phyloP scores from a whole-genome alignment of 2,329 filamentous ascomycete genomes.

The Ophiostoma angusticollis region DNA sequence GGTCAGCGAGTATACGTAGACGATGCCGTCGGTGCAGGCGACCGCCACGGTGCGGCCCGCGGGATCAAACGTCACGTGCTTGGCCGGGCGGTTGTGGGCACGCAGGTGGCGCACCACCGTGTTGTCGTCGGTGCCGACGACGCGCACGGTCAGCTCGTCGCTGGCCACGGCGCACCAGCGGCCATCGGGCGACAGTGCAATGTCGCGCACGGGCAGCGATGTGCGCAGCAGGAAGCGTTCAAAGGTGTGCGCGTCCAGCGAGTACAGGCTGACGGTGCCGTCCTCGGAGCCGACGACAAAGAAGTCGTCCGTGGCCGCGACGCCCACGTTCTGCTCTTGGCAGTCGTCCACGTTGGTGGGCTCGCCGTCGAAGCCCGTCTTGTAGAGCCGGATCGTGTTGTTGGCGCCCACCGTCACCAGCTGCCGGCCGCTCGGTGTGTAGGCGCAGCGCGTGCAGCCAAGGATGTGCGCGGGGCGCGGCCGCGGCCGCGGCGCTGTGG shows the following conservation, averaged over 20 bases:
- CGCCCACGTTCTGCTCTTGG: constrained; percentile 69
- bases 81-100: constrained; percentile 77
- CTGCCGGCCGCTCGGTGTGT: constrained; percentile 77
- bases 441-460: constrained; percentile 75
- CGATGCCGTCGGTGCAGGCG: constrained; percentile 75
- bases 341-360: constrained; percentile 86
- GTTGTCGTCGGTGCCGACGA: constrained; percentile 73
- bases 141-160: constrained; percentile 83
- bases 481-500: constrained; percentile 36
- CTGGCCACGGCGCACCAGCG: constrained; percentile 93
- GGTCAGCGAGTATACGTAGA: constrained; percentile 80
- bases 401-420: constrained; percentile 88
- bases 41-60: constrained; percentile 63
- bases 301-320: constrained; percentile 64
- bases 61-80: constrained; percentile 80
- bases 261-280: constrained; percentile 89
- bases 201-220: constrained; percentile 74
- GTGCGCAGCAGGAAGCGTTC: constrained; percentile 73
- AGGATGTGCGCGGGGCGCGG: constrained; percentile 66
- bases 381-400: constrained; percentile 86
- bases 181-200: constrained; percentile 67
- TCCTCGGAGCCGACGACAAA: constrained; percentile 89
- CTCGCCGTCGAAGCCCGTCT: constrained; percentile 82
- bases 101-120: constrained; percentile 63
- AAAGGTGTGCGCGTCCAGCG: constrained; percentile 59